Conservation (phyloP, 306 rosid genomes). For the Castanospermum australe region DNA sequence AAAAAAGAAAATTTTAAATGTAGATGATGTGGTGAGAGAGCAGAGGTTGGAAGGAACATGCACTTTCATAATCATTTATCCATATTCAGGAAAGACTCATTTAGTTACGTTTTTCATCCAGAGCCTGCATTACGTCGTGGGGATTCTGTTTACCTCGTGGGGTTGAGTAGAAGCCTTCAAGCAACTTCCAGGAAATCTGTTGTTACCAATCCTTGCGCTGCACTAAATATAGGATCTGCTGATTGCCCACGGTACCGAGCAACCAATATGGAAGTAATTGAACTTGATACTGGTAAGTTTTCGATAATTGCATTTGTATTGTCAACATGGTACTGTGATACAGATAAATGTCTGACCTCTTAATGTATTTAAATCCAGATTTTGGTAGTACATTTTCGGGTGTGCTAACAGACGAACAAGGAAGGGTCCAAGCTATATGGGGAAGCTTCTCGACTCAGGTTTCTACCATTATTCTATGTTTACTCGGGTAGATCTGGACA, state of each 20-base stretch:
- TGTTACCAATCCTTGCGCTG: slow-evolving; percentile 93
- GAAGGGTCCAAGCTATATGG: slow-evolving; percentile 96
- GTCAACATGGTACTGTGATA: background rate
- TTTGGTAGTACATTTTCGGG: slow-evolving; percentile 96
- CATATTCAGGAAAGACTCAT: background rate
- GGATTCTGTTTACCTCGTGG: slow-evolving; percentile 91
- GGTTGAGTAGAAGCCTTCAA: slow-evolving; percentile 96
- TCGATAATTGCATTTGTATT: background rate
- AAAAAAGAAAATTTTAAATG: background rate
- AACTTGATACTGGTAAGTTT: slow-evolving; percentile 89
- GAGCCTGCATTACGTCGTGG: slow-evolving; percentile 87
- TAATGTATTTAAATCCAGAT: slow-evolving; percentile 48
- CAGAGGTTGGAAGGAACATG: slow-evolving; percentile 21
- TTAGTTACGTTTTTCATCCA: slow-evolving; percentile 38
- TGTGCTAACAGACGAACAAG: slow-evolving; percentile 86
- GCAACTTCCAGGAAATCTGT: slow-evolving; percentile 97
- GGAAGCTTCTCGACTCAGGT: slow-evolving; percentile 99
- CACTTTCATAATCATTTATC: background rate
- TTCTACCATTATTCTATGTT: slow-evolving; percentile 32
- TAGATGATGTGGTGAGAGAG: slow-evolving; percentile 9
- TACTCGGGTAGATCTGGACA: background rate
- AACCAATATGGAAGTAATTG: slow-evolving; percentile 97
- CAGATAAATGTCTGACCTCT: slow-evolving; percentile 15
- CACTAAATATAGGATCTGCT: slow-evolving; percentile 87
- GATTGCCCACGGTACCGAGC: slow-evolving; percentile 94